Base-by-base conservation (phyloP, 2,329 filamentous ascomycete species). In the Fusarium camptoceras region DNA sequence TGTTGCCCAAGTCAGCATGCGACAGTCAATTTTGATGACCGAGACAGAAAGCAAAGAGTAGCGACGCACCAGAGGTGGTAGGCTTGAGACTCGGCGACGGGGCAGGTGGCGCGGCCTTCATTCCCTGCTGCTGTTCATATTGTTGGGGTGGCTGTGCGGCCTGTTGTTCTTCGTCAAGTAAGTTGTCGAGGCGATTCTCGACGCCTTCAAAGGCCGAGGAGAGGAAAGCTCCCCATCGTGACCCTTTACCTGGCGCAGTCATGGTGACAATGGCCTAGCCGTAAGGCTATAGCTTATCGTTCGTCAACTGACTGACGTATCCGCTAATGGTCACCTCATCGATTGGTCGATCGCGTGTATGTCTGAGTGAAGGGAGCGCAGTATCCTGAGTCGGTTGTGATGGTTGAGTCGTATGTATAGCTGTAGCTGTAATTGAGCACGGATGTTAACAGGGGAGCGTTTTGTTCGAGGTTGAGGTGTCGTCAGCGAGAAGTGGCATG, bases 141-240 rank as follows among this genome's bases (percentile, higher is more conserved):
- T 55, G 48, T 22, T 50, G 49, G 16, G 47, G 48, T 42, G 50
- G 41, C 34, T 70, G 69, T 34, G 50, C 24, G 39, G 37, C 48
- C 41, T 66, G 60, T 64, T 74, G 73, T 44, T 91, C 89, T 58
- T 93, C 90, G 72, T 98, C 94, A 65, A 99, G 87, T 62, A 99
- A 97, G 51, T 89, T 94, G 79, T 99, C 96, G 64, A 99, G 87
- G 44, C 93, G 90, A 64, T 94, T 97, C 82, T 99, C 96, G 61
- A 99, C 92, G 65, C 94, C 94, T 57, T 94, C 94, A 65, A 98
- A 94, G 69, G 95, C 94, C 80, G 95, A 93, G 71, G 94, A 92
- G 64, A 98, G 86, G 78, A 97, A 91, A 31, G 89, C 89, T 47
- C 91, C 92, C 92, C 92, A 94, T 88, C 87, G 87, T 53, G 87